Percentiles rank a stretch among this genome's conserved stretches.
Evolutionary conservation across 371 early-diverging fungal genomes (phyloP).

Genomic region (Funneliformis caledonium): DNA sequence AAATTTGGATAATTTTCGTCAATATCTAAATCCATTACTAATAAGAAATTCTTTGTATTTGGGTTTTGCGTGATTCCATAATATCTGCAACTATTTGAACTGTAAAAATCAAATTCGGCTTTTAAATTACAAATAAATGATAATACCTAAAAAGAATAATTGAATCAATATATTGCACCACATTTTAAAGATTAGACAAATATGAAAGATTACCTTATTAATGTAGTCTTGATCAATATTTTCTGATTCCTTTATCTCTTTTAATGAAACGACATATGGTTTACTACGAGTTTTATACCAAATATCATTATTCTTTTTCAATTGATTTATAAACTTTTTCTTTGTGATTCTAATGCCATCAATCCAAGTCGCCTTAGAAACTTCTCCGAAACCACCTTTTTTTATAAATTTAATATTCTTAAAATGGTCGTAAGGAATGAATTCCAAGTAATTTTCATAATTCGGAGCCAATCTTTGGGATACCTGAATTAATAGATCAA

Average conservation of each 20-base stretch:
- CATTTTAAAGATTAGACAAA: too few species aligned
- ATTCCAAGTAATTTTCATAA: background rate
- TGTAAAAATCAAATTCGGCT: too few species aligned
- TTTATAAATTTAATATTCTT: background rate
- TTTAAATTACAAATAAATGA: too few species aligned
- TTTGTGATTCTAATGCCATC: background rate
- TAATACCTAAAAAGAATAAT: too few species aligned
- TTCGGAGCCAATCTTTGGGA: background rate
- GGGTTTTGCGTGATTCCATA: background rate
- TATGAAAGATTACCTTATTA: too few species aligned
- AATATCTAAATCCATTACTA: background rate
- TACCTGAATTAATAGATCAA: too few species aligned
- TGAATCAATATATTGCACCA: too few species aligned
- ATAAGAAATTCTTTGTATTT: background rate
- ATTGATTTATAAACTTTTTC: background rate
- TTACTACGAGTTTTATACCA: background rate
- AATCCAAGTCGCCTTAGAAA: background rate
- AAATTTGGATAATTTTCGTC: too few species aligned
- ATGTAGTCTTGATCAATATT: background rate
- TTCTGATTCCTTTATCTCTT: background rate
- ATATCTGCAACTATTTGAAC: background rate
- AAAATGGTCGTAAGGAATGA: conserved; percentile 3
- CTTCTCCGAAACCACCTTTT: background rate
- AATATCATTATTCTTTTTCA: background rate
- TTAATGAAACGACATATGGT: background rate